phyloP scores from a whole-genome alignment of 179 eudicot species.

The Heliamphora pulchella region DNA sequence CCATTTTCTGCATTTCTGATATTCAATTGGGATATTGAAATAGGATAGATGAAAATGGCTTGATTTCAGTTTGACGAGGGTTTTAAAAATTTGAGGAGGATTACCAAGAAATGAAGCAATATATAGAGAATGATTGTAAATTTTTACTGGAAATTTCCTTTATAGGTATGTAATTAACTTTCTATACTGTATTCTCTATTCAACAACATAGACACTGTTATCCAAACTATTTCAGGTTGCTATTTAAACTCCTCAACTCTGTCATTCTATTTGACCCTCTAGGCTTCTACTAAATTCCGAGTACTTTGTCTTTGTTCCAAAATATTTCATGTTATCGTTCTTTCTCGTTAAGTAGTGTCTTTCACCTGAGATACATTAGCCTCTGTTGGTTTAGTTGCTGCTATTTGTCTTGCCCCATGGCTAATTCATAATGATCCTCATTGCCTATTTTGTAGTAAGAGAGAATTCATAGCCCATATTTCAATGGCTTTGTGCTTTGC shows the following conservation, averaged over 20 bases:
- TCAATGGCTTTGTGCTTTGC: not conserved
- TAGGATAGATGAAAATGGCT: too few species aligned
- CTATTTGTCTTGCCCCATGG: not conserved
- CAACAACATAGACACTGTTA: too few species aligned
- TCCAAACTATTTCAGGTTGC: not conserved
- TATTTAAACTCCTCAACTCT: not conserved
- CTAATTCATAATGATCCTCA: not conserved
- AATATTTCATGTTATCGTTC: not conserved
- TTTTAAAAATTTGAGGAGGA: conserved; percentile 23
- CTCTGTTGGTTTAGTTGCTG: not conserved
- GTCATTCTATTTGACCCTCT: not conserved
- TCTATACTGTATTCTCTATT: too few species aligned
- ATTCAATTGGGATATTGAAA: too few species aligned
- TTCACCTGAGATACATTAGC: not conserved
- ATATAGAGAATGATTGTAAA: conserved; percentile 65
- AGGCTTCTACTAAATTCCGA: not conserved
- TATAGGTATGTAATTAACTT: conserved; percentile 37
- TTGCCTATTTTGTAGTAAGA: not conserved
- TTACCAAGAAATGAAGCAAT: conserved; percentile 48
- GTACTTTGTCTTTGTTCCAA: not conserved
- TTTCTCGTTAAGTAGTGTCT: not conserved
- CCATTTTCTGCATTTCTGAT: too few species aligned
- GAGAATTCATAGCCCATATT: not conserved
- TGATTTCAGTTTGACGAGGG: not conserved
- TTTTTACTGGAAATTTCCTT: conserved; percentile 79